Evolutionary conservation across 140 eudicot species (phyloP), one percentile per base, ranked within the genome.

Genomic region (Stevia rebaudiana): DNA sequence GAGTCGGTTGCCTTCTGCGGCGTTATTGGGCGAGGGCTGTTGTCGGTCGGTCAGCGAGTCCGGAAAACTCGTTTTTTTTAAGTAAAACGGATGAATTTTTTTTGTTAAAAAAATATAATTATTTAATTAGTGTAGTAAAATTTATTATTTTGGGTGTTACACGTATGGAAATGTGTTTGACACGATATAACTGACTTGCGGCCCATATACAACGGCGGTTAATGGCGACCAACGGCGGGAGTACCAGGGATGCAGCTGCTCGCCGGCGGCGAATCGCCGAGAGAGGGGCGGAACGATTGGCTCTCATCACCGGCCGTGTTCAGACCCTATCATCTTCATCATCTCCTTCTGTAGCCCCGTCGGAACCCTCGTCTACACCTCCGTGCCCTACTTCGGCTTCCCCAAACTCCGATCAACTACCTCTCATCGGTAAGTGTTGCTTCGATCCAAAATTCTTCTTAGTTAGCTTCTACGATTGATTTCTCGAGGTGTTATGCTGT

Each of bases 241-340:
- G 12, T 19, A 59, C 69, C 67, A 78, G 81, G 25, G 90, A 78
- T 11, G 86, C 87, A 16, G 86, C 85, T 12, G 88, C 87, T 30
- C 72, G 98, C 61, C 88, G 96, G 49, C 95, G 91, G 52, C 82
- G 95, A 43, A 84, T 90, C 9, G 55, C 75, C 11, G 89, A 82
- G n/a, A 73, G 86, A 67, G 94, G 98, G 42, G 61, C 90, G 13
- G 98, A 90, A 61, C 94, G 98, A 7, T 70, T 90, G 30, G 95
- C 98, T 44, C 89, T 90, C 57, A 91, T 91, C 52, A 82, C 97
- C 17, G 97, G 97, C 69, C 97, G 90, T 12, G 70, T 73, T 43
- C 76, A 76, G 4, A 49, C 71, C 70, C 44, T 78, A 7, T 76
- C 88, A 22, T 33, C 88, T 19, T 37, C 56, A 10, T 25, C 72